Base-by-base conservation (phyloP, 352 stramenopile species). In the Globisporangium recalcitrans region DNA sequence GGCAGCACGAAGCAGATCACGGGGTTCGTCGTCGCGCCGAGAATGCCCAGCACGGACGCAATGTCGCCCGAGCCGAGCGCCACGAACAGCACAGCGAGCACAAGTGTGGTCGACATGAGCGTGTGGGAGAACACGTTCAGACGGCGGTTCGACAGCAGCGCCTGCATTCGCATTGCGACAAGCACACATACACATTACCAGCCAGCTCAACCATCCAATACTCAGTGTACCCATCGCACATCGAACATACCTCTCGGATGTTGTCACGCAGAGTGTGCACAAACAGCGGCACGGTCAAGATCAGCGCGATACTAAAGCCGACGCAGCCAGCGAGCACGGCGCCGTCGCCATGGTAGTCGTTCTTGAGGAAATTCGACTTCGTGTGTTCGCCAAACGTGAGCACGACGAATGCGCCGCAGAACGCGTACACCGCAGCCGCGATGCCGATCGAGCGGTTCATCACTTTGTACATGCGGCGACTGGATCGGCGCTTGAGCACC, bases 1-100 rank as follows among this genome's bases (percentile, higher is more conserved):
- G 87, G 87, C n/a, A 96, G 70, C 52, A 94, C 65, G 64, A 93
- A 96, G 70, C 87, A 95, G 64, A 96, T 95, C 58, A 87, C 68
- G 3, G 87, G 87, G 72, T 96, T 96, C 2, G 85, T 92, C 24
- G 85, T 96, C 29, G 85, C 78, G 40, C 87, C 87, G 13, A 96
- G 74, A 19, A 96, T 68, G 4, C 74, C 75, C n/a, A 96, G 79
- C 51, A 96, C 85, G 6, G 82, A 91, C 14, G 85, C 81, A 56
- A 96, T 95, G 58, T 95, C 84, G 7, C 72, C 79, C 3, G 86
- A 81, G 1, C 75, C 70, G n/a, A 93, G 70, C n/a, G 87, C 81
- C 0, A 92, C 81, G 0, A 78, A 26, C 46, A 91, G 70, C 42
- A 78, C 72, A 0, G 67, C 60, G 1, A 95, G 72, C 42, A 75